These are phyloP conservation scores for Allantophomopsis lycopodina DNA, from an alignment of 2,329 filamentous ascomycete genomes.

Conservation along the genomic window DNA sequence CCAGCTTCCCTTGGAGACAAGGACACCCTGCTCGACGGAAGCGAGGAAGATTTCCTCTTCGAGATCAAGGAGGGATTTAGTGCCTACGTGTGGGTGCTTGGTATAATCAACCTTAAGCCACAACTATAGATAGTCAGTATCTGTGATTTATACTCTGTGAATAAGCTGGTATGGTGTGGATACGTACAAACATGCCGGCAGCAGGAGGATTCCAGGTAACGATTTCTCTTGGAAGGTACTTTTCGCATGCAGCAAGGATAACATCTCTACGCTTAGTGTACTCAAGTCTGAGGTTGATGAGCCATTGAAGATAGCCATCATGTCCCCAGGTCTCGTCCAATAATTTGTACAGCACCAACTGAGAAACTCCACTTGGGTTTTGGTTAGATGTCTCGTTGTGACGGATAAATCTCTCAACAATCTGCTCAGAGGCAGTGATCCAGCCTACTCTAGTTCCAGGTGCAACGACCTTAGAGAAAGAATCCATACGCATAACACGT, in stretches of 20 bases:
- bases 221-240: constrained; percentile 58
- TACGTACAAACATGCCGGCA: constrained; percentile 88
- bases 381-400: constrained; percentile 78
- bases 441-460: constrained; percentile 76
- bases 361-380: constrained; percentile 72
- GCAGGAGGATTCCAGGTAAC: constrained; percentile 68
- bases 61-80: constrained; percentile 45
- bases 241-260: constrained; percentile 68
- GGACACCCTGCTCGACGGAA: constrained; percentile 61
- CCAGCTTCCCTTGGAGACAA: constrained; percentile 80
- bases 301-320: constrained; percentile 75
- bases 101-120: constrained; percentile 60
- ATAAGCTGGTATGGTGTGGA: neutral
- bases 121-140: constrained; percentile 28
- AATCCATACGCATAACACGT: constrained; percentile 80
- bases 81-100: constrained; percentile 45
- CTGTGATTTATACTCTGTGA: neutral
- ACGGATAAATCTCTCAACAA: constrained; percentile 69
- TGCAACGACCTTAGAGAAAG: constrained; percentile 82
- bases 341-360: constrained; percentile 75
- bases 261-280: constrained; percentile 71
- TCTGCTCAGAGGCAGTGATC: constrained; percentile 76
- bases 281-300: constrained; percentile 66
- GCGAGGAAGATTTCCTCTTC: constrained; percentile 79
- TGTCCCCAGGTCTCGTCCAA: constrained; percentile 94